Evolutionary conservation across 2,329 filamentous ascomycete species (phyloP).

Genomic region (Hymenoscyphus linearis): DNA sequence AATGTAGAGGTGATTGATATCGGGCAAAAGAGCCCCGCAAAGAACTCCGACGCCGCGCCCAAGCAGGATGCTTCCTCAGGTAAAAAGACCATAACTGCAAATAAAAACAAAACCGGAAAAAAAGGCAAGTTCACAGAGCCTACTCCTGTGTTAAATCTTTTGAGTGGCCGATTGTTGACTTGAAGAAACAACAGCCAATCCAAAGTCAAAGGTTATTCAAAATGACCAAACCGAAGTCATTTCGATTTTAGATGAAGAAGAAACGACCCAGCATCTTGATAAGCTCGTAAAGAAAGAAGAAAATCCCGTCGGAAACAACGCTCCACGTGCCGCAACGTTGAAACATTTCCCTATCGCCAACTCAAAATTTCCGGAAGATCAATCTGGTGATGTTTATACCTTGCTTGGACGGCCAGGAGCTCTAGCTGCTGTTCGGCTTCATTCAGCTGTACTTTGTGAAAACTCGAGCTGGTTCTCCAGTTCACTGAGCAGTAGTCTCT

Average conservation of each 20-base stretch:
- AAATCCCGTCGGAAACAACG: background rate
- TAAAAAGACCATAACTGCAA: background rate
- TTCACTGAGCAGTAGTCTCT: background rate
- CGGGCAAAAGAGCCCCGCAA: background rate
- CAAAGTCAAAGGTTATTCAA: background rate
- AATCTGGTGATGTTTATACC: background rate
- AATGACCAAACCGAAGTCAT: background rate
- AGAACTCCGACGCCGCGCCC: no score
- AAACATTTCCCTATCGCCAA: background rate
- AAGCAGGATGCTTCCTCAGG: no score
- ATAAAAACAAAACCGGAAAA: background rate
- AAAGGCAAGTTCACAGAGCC: background rate
- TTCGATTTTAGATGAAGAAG: background rate
- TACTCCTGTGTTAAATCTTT: background rate
- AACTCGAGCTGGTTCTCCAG: background rate
- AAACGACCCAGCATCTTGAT: background rate
- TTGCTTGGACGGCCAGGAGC: background rate
- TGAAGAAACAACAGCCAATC: background rate
- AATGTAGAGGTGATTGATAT: background rate
- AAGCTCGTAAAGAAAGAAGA: background rate
- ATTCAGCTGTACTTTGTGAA: background rate
- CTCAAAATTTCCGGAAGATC: background rate
- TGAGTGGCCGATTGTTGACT: background rate
- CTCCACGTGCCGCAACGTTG: background rate
- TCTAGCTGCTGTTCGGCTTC: background rate